Conservation (phyloP, 108 stramenopile genomes). For the Pseudonitzschia pungens region DNA sequence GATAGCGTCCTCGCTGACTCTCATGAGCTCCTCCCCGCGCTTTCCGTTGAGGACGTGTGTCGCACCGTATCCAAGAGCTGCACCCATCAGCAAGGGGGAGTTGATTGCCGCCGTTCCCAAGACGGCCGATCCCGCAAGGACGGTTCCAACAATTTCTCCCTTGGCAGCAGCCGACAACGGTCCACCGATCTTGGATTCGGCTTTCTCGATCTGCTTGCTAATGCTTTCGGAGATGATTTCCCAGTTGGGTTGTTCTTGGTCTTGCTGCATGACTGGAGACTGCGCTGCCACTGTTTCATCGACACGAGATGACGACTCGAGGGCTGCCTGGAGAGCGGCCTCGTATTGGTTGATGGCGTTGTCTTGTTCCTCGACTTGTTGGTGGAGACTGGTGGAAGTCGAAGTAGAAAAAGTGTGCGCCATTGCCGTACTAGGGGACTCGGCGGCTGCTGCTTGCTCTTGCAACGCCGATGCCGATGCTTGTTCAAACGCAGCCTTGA, state of each 20-base stretch:
- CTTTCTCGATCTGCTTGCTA: not conserved
- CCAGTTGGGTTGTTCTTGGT: conserved; percentile 2
- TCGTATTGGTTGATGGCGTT: conserved; percentile 18
- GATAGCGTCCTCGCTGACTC: not conserved
- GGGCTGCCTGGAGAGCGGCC: conserved; percentile 13
- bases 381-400: not conserved
- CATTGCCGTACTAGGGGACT: not conserved
- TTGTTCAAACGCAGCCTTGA: conserved; percentile 15
- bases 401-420: not conserved
- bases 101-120: conserved; percentile 12
- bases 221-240: conserved; percentile 10
- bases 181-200: conserved; percentile 1
- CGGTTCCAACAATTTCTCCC: conserved; percentile 23
- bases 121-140: conserved; percentile 20
- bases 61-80: conserved; percentile 13
- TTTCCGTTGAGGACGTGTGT: conserved; percentile 12
- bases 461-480: not conserved
- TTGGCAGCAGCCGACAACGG: conserved; percentile 4
- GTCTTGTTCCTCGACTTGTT: conserved; percentile 8
- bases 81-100: conserved; percentile 24
- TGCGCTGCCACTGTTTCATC: not conserved
- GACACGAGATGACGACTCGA: not conserved
- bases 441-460: not conserved
- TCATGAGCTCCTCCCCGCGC: not conserved
- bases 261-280: not conserved